These are phyloP conservation scores for Calonectria fujianensis DNA, from an alignment of 2,329 filamentous ascomycete species.

Conservation along the genomic window DNA sequence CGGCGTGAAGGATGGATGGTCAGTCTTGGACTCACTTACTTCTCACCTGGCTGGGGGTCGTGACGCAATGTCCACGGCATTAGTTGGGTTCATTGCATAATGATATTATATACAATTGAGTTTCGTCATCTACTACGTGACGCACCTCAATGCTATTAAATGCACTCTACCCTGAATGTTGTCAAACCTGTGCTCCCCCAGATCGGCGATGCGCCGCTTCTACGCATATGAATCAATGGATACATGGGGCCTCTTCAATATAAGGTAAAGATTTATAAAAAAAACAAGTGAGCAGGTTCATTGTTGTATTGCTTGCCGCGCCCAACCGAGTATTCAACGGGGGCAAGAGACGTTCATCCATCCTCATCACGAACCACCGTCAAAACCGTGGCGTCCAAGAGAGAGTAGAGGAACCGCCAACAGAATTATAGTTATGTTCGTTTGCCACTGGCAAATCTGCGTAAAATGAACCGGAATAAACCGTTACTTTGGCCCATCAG, in stretches of 20 bases:
- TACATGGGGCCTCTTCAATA: not conserved
- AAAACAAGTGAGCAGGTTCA: not conserved
- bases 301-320: not conserved
- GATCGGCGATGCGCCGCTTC: no score
- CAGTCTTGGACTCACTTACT: not conserved
- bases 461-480: not conserved
- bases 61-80: no score
- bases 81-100: no score
- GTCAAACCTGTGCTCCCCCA: not conserved
- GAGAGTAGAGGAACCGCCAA: not conserved
- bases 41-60: not conserved
- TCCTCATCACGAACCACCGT: not conserved
- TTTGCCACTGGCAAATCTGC: not conserved
- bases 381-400: not conserved
- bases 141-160: not conserved
- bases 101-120: not conserved
- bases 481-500: not conserved
- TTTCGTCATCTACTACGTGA: not conserved
- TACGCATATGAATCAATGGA: no score
- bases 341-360: not conserved
- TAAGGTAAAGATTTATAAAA: not conserved
- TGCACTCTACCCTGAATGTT: not conserved
- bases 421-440: not conserved
- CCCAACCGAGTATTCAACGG: not conserved
- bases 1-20: not conserved